Evolutionary conservation across 768 basidiomycete species (phyloP).

Genomic region (Sarcodon aspratus): DNA sequence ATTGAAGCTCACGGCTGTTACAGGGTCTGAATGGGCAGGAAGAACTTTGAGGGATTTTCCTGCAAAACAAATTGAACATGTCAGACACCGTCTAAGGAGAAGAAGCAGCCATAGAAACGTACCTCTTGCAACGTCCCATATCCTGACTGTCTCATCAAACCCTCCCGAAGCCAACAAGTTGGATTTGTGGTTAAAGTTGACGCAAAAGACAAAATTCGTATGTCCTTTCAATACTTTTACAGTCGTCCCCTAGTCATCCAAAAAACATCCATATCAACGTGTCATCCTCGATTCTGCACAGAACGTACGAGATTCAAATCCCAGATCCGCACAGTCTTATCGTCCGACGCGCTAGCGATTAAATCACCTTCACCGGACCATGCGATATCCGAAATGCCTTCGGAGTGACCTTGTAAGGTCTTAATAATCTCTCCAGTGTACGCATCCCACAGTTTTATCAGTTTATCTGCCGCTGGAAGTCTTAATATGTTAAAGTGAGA

Average conservation of each 20-base stretch:
- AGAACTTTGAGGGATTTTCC: slow-evolving; percentile 80
- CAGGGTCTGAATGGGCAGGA: slow-evolving; percentile 95
- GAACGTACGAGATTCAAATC: slow-evolving; percentile 47
- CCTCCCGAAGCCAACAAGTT: slow-evolving; percentile 90
- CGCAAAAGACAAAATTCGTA: slow-evolving; percentile 89
- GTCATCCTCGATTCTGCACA: background rate
- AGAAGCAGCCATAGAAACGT: slow-evolving; percentile 3
- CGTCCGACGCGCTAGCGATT: slow-evolving; percentile 89
- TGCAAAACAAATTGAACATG: slow-evolving; percentile 15
- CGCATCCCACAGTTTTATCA: slow-evolving; percentile 72
- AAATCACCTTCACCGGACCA: slow-evolving; percentile 79
- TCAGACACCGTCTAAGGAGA: background rate
- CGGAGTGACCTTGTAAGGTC: slow-evolving; percentile 62
- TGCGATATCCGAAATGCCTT: slow-evolving; percentile 84
- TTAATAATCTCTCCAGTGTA: slow-evolving; percentile 61
- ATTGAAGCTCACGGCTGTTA: slow-evolving; percentile 90
- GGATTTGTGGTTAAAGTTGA: slow-evolving; percentile 84
- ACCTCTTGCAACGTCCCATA: slow-evolving; percentile 97
- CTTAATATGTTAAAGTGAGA: slow-evolving; percentile 25
- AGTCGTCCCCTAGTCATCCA: slow-evolving; percentile 32
- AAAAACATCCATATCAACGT: slow-evolving; percentile 6
- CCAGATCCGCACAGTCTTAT: slow-evolving; percentile 84
- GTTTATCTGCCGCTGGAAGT: slow-evolving; percentile 66
- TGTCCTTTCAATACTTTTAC: slow-evolving; percentile 72
- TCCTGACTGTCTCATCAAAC: slow-evolving; percentile 89